phyloP scores from a whole-genome alignment of 768 basidiomycete genomes.

The Boletus edulis region DNA sequence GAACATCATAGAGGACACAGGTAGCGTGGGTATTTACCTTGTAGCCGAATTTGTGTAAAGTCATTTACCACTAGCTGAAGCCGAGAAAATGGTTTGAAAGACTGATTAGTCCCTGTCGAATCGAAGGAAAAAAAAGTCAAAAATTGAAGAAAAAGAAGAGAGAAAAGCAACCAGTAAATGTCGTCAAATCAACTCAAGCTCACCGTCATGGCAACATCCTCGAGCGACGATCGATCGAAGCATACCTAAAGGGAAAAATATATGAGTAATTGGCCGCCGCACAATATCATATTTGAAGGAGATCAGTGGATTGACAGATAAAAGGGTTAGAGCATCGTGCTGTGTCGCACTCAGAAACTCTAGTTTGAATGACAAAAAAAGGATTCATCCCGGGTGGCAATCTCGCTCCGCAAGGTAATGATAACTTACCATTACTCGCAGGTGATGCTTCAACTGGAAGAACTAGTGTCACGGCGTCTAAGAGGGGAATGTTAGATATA shows the following conservation, averaged over 20 bases:
- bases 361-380: slow-evolving; percentile 73
- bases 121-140: not conserved
- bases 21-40: slow-evolving; percentile 9
- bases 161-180: slow-evolving; percentile 76
- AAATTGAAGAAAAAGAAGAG: slow-evolving; percentile 40
- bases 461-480: not conserved
- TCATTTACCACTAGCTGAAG: not conserved
- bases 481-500: slow-evolving; percentile 6
- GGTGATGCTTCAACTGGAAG: not conserved
- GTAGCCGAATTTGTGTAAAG: not conserved
- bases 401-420: not conserved
- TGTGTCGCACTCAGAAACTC: slow-evolving; percentile 78
- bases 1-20: slow-evolving; percentile 13
- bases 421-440: slow-evolving; percentile 5
- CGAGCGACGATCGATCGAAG: not conserved
- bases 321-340: slow-evolving; percentile 64
- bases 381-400: slow-evolving; percentile 45
- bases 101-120: not conserved
- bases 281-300: not conserved
- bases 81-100: not conserved
- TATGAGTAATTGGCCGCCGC: not conserved
- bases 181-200: slow-evolving; percentile 49
- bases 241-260: slow-evolving; percentile 2
- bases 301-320: slow-evolving; percentile 68
- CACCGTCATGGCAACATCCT: not conserved